Evolutionary conservation across 164 flowering plant genomes (phyloP).

Genomic region (Magnolia changhungtana): DNA sequence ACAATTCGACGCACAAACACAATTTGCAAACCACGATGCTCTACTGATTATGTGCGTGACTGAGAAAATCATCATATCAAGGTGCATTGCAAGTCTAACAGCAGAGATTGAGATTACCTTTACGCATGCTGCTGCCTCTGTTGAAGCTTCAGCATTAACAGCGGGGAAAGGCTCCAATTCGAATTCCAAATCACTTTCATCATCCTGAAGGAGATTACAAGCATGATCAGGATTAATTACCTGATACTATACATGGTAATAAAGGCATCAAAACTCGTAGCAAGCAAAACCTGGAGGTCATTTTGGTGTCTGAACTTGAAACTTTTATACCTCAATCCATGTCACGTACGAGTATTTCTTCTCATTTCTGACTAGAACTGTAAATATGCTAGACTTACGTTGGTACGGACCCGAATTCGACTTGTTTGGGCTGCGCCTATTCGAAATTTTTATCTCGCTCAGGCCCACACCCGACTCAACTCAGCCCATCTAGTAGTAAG

Average conservation of each 20-base stretch:
- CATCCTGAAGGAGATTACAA: conserved; percentile 53
- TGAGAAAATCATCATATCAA: no score
- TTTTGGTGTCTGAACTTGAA: background rate
- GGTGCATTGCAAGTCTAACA: background rate
- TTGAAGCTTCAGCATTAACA: conserved; percentile 49
- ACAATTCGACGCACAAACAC: background rate
- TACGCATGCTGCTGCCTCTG: conserved; percentile 78
- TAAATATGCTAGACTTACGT: no score
- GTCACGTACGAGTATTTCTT: background rate
- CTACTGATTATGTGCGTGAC: background rate
- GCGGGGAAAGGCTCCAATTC: conserved; percentile 76
- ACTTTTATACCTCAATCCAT: background rate
- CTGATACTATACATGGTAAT: background rate
- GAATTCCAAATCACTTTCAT: conserved; percentile 87
- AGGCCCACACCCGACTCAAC: no score
- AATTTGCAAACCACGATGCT: background rate
- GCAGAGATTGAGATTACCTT: conserved; percentile 41
- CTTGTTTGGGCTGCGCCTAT: no score
- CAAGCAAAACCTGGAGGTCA: background rate
- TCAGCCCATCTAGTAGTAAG: no score
- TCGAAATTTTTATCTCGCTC: no score
- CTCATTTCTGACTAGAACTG: background rate
- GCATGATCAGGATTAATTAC: conserved; percentile 2
- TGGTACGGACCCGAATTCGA: no score
- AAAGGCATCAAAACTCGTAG: background rate